Base-by-base conservation (phyloP, 2,329 filamentous ascomycete species). In the Cladosporium oxysporum region DNA sequence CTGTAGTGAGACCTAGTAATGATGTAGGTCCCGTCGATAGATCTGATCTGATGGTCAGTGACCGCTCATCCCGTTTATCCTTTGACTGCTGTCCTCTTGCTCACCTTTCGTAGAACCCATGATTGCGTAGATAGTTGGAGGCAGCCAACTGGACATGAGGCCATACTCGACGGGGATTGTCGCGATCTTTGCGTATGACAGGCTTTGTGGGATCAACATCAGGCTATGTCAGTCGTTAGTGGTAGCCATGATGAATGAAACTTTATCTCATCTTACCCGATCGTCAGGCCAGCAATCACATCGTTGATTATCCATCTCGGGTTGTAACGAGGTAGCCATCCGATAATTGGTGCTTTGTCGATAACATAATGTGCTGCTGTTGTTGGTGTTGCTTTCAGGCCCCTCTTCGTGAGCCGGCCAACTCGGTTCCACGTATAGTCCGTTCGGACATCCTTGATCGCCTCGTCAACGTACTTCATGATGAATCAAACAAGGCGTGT, bases 21-120 rank as follows among this genome's bases (percentile, higher is more conserved):
- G 87, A 89, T 0, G 88, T 90, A 14, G 87, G 88, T 5, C 88
- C 87, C 0, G 84, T 85, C 0, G 86, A 88, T 4, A 90, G 75
- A 74, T 88, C 86, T 87, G 50, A 53, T 35, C 23, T 67, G 60
- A 16, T 62, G 18, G 69, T 68, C 33, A 70, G 58, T 18, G 47
- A 18, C 31, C 23, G 26, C 12, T 29, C 12, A n/a, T 2, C 21
- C 0, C 23, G 35, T 29, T 14, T 11, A 11, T 18, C 49, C 12
- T 52, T 35, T 35, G 33, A 14, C 33, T 35, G 12, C 5, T 44
- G 5, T 6, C 14, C n/a, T 57, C 14, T 29, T 12, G 33, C 41
- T 12, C 59, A 84, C 86, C 86, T 75, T 88, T 88, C 0, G 86
- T 87, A 0, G 86, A 87, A 0, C 86, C 86, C 79, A 88, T 85